Conservation (phyloP, 2,329 filamentous ascomycete species). For the Xylaria multiplex region DNA sequence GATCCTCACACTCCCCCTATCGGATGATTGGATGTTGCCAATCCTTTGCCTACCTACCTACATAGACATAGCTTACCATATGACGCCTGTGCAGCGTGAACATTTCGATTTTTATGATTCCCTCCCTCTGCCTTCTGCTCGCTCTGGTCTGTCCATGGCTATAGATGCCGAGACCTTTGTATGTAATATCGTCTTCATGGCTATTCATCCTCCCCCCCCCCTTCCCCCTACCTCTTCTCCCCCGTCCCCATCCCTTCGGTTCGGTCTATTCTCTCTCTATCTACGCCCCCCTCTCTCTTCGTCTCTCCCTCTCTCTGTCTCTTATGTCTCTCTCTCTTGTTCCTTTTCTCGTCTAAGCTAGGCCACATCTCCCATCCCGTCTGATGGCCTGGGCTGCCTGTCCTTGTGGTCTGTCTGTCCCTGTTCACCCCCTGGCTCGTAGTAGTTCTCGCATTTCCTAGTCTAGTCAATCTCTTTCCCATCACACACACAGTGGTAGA, state of each 20-base stretch:
- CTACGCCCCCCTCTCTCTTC: constrained; percentile 26
- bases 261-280: constrained; percentile 15
- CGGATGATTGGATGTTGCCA: constrained; percentile 22
- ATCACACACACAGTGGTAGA: constrained; percentile 36
- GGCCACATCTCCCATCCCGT: constrained; percentile 24
- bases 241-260: constrained; percentile 19
- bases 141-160: background rate
- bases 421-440: constrained; percentile 18
- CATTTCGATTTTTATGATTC: constrained; percentile 8
- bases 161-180: constrained; percentile 42
- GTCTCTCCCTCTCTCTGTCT: constrained; percentile 18
- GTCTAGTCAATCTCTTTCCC: constrained; percentile 40
- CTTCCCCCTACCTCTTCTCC: constrained; percentile 15
- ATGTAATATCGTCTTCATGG: constrained; percentile 37
- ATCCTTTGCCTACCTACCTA: constrained; percentile 7
- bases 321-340: constrained; percentile 11
- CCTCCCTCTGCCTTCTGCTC: constrained; percentile 3
- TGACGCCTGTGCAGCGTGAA: constrained; percentile 21
- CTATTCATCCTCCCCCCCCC: constrained; percentile 27
- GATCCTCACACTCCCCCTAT: constrained; percentile 22
- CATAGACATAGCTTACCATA: constrained; percentile 29
- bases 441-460: constrained; percentile 32
- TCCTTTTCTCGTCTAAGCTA: constrained; percentile 28
- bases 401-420: constrained; percentile 4
- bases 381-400: background rate